phyloP scores from a whole-genome alignment of 768 basidiomycete genomes.

The Phanerochaete carnosa region DNA sequence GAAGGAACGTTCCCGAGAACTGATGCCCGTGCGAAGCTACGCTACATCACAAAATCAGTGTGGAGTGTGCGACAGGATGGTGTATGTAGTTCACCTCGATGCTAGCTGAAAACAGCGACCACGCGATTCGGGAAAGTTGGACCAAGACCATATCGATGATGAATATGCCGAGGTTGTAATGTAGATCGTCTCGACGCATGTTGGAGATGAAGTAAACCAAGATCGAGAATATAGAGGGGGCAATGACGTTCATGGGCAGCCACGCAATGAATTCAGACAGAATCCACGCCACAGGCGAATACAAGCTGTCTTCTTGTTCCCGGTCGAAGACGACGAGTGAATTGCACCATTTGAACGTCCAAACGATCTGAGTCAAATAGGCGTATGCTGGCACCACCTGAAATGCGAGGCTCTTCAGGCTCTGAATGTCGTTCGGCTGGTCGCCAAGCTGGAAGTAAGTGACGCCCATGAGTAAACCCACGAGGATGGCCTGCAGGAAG shows the following conservation, averaged over 20 bases:
- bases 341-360: slow-evolving; percentile 32
- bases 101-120: slow-evolving; percentile 19
- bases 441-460: slow-evolving; percentile 32
- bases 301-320: slow-evolving; percentile 33
- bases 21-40: slow-evolving; percentile 29
- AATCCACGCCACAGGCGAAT: slow-evolving; percentile 33
- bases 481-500: slow-evolving; percentile 16
- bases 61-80: slow-evolving; percentile 33
- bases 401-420: slow-evolving; percentile 26
- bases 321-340: slow-evolving; percentile 40
- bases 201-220: slow-evolving; percentile 5
- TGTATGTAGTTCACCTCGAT: slow-evolving; percentile 26
- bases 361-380: slow-evolving; percentile 25
- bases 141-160: neutral
- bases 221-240: slow-evolving; percentile 15
- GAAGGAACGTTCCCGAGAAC: slow-evolving; percentile 27
- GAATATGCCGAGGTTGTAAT: neutral
- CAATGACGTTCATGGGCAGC: slow-evolving; percentile 32
- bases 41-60: slow-evolving; percentile 10
- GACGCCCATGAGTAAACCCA: slow-evolving; percentile 27
- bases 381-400: slow-evolving; percentile 25
- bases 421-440: slow-evolving; percentile 23
- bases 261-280: slow-evolving; percentile 33
- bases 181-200: neutral
- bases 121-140: neutral